Percentiles rank a stretch among this genome's conserved stretches.
phyloP scores from a whole-genome alignment of 2,329 filamentous ascomycete species.

The Nigrospora oryzae region DNA sequence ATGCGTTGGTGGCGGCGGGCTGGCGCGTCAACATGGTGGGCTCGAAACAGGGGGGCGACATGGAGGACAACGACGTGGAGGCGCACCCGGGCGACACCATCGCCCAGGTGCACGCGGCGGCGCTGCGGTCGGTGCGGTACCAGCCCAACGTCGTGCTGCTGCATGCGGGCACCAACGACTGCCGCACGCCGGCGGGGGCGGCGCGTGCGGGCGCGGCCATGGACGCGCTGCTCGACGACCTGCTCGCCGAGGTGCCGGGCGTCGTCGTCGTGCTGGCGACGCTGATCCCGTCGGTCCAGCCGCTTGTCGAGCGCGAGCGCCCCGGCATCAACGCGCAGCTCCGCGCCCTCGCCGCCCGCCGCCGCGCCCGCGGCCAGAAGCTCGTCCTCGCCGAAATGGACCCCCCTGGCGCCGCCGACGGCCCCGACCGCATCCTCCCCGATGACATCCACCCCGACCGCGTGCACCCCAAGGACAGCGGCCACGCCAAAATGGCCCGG shows the following conservation, averaged over 20 bases:
- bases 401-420: not conserved
- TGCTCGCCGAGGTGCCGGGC: conserved; percentile 1
- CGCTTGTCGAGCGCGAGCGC: not conserved
- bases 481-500: not conserved
- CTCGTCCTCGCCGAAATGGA: not conserved
- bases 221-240: conserved; percentile 1
- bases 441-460: not conserved
- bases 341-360: not conserved
- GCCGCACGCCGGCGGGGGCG: not conserved
- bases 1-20: not conserved
- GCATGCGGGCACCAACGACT: conserved; percentile 3
- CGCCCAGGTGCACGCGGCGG: conserved; percentile 1
- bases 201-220: not conserved
- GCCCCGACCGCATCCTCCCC: not conserved
- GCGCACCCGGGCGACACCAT: conserved; percentile 1
- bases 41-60: not conserved
- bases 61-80: conserved; percentile 1
- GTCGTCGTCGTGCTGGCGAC: conserved; percentile 3
- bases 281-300: conserved; percentile 4
- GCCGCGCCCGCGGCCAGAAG: conserved; percentile 3
- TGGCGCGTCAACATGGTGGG: conserved; percentile 5
- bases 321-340: not conserved
- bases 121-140: not conserved
- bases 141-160: conserved; percentile 4
- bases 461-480: not conserved